These are phyloP conservation scores for Phanerochaete sordida DNA, from an alignment of 768 basidiomycete genomes.

Conservation along the genomic window DNA sequence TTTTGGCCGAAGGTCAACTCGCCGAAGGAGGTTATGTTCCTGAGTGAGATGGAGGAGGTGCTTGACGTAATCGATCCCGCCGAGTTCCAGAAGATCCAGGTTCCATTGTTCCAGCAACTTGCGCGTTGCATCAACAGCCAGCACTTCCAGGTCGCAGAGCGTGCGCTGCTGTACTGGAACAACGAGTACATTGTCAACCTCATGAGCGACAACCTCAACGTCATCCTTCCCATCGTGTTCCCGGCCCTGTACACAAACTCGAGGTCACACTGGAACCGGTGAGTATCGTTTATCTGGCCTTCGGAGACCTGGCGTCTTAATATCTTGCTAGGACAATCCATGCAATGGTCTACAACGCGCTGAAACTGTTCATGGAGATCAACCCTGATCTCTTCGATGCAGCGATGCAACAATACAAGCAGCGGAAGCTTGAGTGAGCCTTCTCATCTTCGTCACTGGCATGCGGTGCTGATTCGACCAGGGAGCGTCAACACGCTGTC, in stretches of 20 bases:
- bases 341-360: conserved; percentile 97
- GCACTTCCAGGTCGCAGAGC: conserved; percentile 99
- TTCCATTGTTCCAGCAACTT: conserved; percentile 89
- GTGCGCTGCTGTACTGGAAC: conserved; percentile 97
- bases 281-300: conserved; percentile 27
- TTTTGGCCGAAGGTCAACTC: conserved; percentile 99
- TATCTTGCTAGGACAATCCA: conserved; percentile 78
- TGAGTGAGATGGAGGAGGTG: conserved; percentile 99
- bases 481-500: conserved; percentile 85
- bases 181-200: conserved; percentile 99
- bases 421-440: conserved; percentile 78
- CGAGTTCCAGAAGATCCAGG: conserved; percentile 95
- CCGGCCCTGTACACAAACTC: conserved; percentile 95
- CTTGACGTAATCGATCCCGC: conserved; percentile 95
- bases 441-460: neutral
- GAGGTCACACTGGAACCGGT: conserved; percentile 99
- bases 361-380: conserved; percentile 99
- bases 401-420: conserved; percentile 90
- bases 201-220: conserved; percentile 91
- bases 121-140: conserved; percentile 98
- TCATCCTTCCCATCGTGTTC: conserved; percentile 94
- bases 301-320: neutral
- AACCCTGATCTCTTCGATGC: conserved; percentile 96
- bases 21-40: conserved; percentile 99
- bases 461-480: conserved; percentile 29